Base-by-base conservation (phyloP, 2,329 filamentous ascomycete genomes). In the Aspergillus vadensis region DNA sequence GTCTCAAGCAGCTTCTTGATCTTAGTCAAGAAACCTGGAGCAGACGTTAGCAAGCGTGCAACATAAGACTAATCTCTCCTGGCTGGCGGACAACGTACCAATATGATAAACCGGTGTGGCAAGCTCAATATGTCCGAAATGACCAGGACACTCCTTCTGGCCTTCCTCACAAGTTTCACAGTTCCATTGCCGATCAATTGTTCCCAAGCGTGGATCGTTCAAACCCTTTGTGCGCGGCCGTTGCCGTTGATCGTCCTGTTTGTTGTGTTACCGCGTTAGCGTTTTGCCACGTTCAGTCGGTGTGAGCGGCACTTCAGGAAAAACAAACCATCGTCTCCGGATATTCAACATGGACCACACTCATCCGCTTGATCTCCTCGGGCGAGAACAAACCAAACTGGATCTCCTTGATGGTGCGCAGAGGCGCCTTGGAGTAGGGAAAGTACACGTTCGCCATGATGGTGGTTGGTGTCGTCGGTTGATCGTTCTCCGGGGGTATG, bases 1-100 rank as follows among this genome's bases (percentile, higher is more conserved):
- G 93, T 95, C 85, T 99, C 96, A 78, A 99, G 84, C 71, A 99
- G 87, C 84, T 98, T 99, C 85, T 99, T 99, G 80, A 97, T 93
- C 83, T 98, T 98, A 78, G 91, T 96, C 81, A 99, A 90, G 80
- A 97, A 99, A 72, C 95, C 95, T 82, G 84, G 81, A 71, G 43
- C 50, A 58, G 48, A 55, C n/a, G 66, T 76, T 64, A 78, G 76
- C 56, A 68, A 62, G 55, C 36, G 19, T 5, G 9, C n/a, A 48
- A 36, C 15, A 17, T 36, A 19, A 53, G 19, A 19, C 10, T n/a
- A 12, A 23, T 23, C 10, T 12, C 23, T 53, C 9, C 56, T 36
- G 30, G n/a, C 17, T 12, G 55, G 47, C 48, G 27, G 15, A 55
- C 57, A 39, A 52, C 75, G 59, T 77, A 88, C 86, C 86, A 70